Conservation (phyloP, 2,329 filamentous ascomycete genomes). For the Arachnomyces sp. region DNA sequence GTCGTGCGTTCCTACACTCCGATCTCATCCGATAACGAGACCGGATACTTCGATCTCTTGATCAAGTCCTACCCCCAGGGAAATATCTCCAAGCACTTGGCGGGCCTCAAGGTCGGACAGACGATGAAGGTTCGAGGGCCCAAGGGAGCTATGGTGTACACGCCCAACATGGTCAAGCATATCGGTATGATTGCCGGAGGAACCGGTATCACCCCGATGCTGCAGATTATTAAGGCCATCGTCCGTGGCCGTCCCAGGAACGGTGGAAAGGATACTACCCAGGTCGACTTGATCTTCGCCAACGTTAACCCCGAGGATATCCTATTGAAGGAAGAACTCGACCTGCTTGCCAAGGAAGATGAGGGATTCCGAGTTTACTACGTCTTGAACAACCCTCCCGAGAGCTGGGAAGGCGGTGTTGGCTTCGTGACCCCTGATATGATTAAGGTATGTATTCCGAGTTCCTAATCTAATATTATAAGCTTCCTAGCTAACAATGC, state of each 20-base stretch:
- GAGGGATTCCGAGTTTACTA: conserved; percentile 81
- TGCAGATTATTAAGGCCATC: conserved; percentile 89
- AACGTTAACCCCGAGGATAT: conserved; percentile 94
- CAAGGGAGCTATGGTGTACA: conserved; percentile 97
- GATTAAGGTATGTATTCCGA: conserved; percentile 60
- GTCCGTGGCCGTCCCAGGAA: conserved; percentile 60
- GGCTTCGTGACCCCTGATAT: conserved; percentile 94
- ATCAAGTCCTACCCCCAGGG: conserved; percentile 97
- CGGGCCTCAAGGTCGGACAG: conserved; percentile 71
- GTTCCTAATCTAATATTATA: neutral
- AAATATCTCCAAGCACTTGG: conserved; percentile 93
- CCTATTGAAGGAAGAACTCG: conserved; percentile 83
- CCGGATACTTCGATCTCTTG: conserved; percentile 88
- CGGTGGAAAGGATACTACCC: conserved; percentile 68
- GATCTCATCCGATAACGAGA: conserved; percentile 79
- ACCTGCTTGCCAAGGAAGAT: conserved; percentile 68
- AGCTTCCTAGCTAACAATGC: neutral
- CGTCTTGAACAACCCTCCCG: conserved; percentile 90
- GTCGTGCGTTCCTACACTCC: conserved; percentile 88
- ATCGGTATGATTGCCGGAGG: conserved; percentile 98
- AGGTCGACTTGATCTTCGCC: conserved; percentile 92
- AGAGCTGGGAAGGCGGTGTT: conserved; percentile 83
- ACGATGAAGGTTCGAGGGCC: conserved; percentile 85
- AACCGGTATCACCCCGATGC: conserved; percentile 96
- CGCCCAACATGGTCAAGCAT: conserved; percentile 88